phyloP scores from a whole-genome alignment of 257 asterid species.

The Echites panduratus region DNA sequence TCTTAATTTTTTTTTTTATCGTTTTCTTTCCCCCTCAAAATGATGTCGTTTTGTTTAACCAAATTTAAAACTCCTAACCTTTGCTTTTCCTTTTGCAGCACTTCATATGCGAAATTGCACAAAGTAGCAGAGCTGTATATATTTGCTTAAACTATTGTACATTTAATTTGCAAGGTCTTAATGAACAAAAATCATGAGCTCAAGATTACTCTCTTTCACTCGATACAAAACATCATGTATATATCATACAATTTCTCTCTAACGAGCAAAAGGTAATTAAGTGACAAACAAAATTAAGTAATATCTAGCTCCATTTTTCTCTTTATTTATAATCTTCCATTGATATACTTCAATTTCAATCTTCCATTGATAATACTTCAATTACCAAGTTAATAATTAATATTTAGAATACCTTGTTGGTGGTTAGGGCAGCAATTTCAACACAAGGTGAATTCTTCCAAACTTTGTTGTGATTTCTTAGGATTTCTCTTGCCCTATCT shows the following conservation, averaged over 20 bases:
- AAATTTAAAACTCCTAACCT: too few species aligned
- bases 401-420: constrained; percentile 8
- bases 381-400: too few species aligned
- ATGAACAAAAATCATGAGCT: neutral
- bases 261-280: too few species aligned
- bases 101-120: too few species aligned
- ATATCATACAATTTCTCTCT: neutral
- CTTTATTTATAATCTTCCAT: neutral
- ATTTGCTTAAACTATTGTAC: neutral
- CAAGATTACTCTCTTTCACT: neutral
- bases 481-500: constrained; percentile 44
- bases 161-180: neutral
- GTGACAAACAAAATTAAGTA: too few species aligned
- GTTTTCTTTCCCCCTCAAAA: too few species aligned
- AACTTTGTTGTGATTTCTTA: constrained; percentile 33
- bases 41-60: too few species aligned
- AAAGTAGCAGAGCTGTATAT: too few species aligned
- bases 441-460: constrained; percentile 54
- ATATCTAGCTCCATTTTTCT: neutral
- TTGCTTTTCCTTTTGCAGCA: too few species aligned
- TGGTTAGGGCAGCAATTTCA: constrained; percentile 30
- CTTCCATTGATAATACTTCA: too few species aligned
- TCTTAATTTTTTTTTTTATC: too few species aligned
- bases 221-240: neutral
- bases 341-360: neutral